phyloP scores from a whole-genome alignment of 1,139 yeast species.

The Nadsonia starkeyi-henricii region DNA sequence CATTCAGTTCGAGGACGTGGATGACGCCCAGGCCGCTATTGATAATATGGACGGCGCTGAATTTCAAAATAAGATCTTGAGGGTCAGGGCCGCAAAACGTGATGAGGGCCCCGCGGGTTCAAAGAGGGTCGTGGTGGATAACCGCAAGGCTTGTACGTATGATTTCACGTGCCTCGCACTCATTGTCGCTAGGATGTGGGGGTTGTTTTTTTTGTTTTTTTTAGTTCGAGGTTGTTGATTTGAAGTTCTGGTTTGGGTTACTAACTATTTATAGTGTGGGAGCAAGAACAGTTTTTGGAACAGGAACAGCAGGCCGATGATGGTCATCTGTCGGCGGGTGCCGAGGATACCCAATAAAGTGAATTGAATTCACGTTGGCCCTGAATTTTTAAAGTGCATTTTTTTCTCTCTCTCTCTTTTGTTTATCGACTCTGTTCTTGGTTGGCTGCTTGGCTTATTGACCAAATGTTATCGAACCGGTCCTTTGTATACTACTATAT shows the following conservation, averaged over 20 bases:
- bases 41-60: constrained; percentile 25
- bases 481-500: too few species aligned
- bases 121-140: background rate
- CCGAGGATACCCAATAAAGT: too few species aligned
- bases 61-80: constrained; percentile 17
- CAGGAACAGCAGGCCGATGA: background rate
- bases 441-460: too few species aligned
- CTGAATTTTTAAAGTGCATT: too few species aligned
- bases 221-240: too few species aligned
- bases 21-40: constrained; percentile 24
- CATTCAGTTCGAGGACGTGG: constrained; percentile 19
- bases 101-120: background rate
- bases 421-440: too few species aligned
- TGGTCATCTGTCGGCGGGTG: background rate
- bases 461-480: too few species aligned
- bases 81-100: constrained; percentile 16
- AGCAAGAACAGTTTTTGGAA: background rate
- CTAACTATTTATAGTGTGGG: background rate
- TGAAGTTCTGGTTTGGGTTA: background rate
- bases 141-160: background rate
- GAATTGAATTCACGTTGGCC: too few species aligned
- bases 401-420: too few species aligned
- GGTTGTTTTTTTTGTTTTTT: too few species aligned
- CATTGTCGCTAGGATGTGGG: too few species aligned
- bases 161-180: too few species aligned